These are phyloP conservation scores for Fusarium sp. DNA, from an alignment of 2,329 filamentous ascomycete genomes.

Conservation along the genomic window DNA sequence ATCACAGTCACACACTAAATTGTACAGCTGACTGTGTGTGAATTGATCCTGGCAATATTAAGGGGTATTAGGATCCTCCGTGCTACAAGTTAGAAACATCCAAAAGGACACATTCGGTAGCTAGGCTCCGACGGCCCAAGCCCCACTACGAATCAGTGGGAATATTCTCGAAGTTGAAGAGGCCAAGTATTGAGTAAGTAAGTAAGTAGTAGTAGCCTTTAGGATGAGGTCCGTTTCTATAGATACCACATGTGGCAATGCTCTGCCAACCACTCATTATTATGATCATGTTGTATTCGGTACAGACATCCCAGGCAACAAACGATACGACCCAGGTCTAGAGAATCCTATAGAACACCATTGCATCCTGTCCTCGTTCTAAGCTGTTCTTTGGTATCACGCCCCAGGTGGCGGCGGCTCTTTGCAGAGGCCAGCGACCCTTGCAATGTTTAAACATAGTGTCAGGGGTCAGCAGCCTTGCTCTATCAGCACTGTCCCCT, in stretches of 20 bases:
- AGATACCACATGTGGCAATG: too few species aligned
- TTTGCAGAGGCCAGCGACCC: slow-evolving; percentile 1
- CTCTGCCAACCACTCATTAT: neutral
- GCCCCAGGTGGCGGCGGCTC: slow-evolving; percentile 13
- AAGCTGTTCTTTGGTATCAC: neutral
- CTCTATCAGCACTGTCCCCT: slow-evolving; percentile 29
- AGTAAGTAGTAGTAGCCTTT: too few species aligned
- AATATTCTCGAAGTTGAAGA: slow-evolving; percentile 45
- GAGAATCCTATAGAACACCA: slow-evolving; percentile 29
- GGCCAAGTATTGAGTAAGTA: slow-evolving; percentile 35
- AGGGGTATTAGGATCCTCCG: slow-evolving; percentile 31
- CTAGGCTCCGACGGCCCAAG: slow-evolving; percentile 34
- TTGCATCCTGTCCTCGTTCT: slow-evolving; percentile 5
- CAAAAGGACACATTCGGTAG: slow-evolving; percentile 39
- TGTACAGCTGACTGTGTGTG: neutral
- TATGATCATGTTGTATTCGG: slow-evolving; percentile 1
- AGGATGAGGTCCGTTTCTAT: neutral
- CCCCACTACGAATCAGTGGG: slow-evolving; percentile 20
- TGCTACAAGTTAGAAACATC: neutral
- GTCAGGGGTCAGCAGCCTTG: slow-evolving; percentile 35
- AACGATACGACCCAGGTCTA: slow-evolving; percentile 26
- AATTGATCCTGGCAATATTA: slow-evolving; percentile 25
- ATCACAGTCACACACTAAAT: neutral
- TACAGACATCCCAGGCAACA: neutral
- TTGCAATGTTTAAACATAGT: slow-evolving; percentile 11